Evolutionary conservation across 495 filamentous ascomycete genomes (phyloP).

Genomic region (Aspergillus incahuasiensis): DNA sequence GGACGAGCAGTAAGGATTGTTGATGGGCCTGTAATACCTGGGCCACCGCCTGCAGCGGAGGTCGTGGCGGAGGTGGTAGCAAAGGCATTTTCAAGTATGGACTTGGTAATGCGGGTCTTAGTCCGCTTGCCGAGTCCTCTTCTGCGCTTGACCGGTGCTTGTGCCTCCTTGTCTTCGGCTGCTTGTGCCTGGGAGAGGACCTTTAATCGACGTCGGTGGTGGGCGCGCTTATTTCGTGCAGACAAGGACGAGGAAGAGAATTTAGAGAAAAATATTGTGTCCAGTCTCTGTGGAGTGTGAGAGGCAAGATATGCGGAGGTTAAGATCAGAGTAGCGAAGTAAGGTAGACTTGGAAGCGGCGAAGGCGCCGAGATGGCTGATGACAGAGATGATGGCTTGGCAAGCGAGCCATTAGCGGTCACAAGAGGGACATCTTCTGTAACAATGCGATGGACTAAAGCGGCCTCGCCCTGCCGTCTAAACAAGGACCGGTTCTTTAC

Average conservation of each 20-base stretch:
- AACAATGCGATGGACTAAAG: slow-evolving; percentile 67
- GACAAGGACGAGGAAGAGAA: slow-evolving; percentile 54
- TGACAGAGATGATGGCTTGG: slow-evolving; percentile 20
- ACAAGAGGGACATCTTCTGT: slow-evolving; percentile 29
- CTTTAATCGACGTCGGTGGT: slow-evolving; percentile 53
- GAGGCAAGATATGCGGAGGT: slow-evolving; percentile 89
- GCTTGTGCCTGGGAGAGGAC: slow-evolving; percentile 41
- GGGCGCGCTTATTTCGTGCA: slow-evolving; percentile 46
- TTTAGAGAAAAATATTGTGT: slow-evolving; percentile 81
- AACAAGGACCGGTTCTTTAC: slow-evolving; percentile 69
- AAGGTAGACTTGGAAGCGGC: slow-evolving; percentile 54
- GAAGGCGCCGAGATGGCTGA: slow-evolving; percentile 32
- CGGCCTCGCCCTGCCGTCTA: slow-evolving; percentile 69
- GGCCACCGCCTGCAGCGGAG: slow-evolving; percentile 30
- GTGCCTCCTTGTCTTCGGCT: slow-evolving; percentile 29
- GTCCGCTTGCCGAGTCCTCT: slow-evolving; percentile 37
- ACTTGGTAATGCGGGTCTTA: slow-evolving; percentile 49
- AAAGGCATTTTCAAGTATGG: slow-evolving; percentile 37
- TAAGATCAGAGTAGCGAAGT: slow-evolving; percentile 76
- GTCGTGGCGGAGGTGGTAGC: slow-evolving; percentile 38
- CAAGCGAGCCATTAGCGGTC: slow-evolving; percentile 12
- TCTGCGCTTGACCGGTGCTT: slow-evolving; percentile 27
- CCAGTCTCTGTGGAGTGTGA: slow-evolving; percentile 73
- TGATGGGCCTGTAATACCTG: slow-evolving; percentile 57
- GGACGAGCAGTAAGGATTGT: slow-evolving; percentile 70